phyloP scores from a whole-genome alignment of 2,329 filamentous ascomycete species.

The Neonectria coccinea region DNA sequence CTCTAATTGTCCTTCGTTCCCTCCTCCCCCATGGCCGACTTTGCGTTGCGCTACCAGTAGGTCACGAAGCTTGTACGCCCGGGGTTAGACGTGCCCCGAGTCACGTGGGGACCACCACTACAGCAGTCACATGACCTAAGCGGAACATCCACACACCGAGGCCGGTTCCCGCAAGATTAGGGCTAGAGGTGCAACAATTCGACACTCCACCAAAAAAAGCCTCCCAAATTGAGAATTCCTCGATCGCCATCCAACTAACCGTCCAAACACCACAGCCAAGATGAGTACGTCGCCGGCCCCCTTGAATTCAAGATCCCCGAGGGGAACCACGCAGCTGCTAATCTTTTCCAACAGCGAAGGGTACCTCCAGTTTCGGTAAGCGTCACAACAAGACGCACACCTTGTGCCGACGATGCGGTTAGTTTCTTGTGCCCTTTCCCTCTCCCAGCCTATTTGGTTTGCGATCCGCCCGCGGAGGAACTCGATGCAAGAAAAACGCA shows the following conservation, averaged over 20 bases:
- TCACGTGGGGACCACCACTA: constrained; percentile 35
- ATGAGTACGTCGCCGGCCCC: constrained; percentile 63
- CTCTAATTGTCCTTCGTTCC: neutral
- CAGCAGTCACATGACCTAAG: constrained; percentile 46
- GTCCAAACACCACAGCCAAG: constrained; percentile 62
- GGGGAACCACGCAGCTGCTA: constrained; percentile 36
- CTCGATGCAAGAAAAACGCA: constrained; percentile 27
- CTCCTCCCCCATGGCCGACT: neutral
- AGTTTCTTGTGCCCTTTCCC: constrained; percentile 58
- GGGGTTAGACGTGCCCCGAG: constrained; percentile 34
- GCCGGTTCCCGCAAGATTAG: constrained; percentile 48
- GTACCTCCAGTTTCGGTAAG: constrained; percentile 69
- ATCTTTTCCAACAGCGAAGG: constrained; percentile 61
- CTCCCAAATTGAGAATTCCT: constrained; percentile 52
- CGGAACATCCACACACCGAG: constrained; percentile 40
- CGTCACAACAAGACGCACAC: constrained; percentile 99
- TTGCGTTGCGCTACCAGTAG: neutral
- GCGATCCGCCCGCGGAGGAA: constrained; percentile 30
- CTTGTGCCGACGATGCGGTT: constrained; percentile 98
- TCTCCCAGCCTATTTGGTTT: constrained; percentile 17
- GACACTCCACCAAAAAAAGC: constrained; percentile 55
- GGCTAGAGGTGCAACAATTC: constrained; percentile 48
- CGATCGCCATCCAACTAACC: constrained; percentile 55
- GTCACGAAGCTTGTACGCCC: neutral
- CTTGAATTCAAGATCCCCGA: constrained; percentile 35